Percentiles rank a stretch among this genome's conserved stretches.
Evolutionary conservation across 116 monocot genomes (phyloP).

Genomic region (Dioscorea cayenensis): DNA sequence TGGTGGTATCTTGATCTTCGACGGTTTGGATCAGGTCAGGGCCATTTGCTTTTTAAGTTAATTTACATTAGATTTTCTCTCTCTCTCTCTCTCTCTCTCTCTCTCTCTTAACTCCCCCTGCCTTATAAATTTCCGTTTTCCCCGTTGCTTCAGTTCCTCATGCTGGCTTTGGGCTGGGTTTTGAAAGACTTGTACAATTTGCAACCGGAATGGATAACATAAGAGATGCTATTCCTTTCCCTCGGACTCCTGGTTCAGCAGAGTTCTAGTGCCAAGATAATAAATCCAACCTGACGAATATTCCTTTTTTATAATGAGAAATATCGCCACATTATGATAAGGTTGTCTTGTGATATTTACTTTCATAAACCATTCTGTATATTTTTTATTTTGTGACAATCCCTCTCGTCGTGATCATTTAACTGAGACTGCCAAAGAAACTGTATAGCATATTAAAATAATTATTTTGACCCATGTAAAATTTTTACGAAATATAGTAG

Average conservation of each 20-base stretch:
- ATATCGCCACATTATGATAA: too few relatives aligned
- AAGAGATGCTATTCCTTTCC: constrained; percentile 95
- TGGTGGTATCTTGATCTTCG: constrained; percentile 99
- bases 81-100: too few relatives aligned
- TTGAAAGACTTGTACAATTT: constrained; percentile 95
- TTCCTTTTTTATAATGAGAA: neutral
- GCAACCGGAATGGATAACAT: constrained; percentile 95
- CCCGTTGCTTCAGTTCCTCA: constrained; percentile 80
- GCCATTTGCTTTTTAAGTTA: neutral
- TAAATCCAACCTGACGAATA: neutral
- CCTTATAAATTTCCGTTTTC: neutral
- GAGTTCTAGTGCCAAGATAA: constrained; percentile 47
- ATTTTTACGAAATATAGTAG: too few relatives aligned
- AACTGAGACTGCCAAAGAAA: too few relatives aligned
- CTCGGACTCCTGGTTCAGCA: constrained; percentile 76
- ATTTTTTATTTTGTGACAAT: too few relatives aligned
- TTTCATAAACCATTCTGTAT: too few relatives aligned
- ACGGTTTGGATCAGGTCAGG: constrained; percentile 91
- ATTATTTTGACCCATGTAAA: too few relatives aligned
- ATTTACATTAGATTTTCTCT: too few relatives aligned
- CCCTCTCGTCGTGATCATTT: too few relatives aligned
- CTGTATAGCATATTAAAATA: too few relatives aligned
- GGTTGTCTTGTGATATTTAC: too few relatives aligned
- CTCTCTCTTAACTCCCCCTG: too few relatives aligned
- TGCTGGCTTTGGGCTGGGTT: constrained; percentile 93